Evolutionary conservation across 2,329 filamentous ascomycete genomes (phyloP).

Genomic region (Trichoderma guizhouense): DNA sequence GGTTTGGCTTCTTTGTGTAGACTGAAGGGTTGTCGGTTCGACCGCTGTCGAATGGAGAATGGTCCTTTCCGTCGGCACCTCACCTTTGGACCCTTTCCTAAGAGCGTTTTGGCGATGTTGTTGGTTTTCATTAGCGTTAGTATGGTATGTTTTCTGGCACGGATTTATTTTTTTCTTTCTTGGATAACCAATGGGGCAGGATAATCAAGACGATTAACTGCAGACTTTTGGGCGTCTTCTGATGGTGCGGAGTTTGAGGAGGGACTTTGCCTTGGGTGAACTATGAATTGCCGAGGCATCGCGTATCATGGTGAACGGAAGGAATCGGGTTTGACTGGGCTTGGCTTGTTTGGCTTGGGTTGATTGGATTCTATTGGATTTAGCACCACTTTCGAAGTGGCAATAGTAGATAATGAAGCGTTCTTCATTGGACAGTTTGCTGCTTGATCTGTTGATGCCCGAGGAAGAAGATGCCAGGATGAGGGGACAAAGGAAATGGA

Average conservation of each 20-base stretch:
- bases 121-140: background rate
- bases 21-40: background rate
- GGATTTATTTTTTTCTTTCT: background rate
- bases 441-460: background rate
- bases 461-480: background rate
- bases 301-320: background rate
- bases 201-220: background rate
- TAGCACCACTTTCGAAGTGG: background rate
- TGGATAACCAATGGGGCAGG: background rate
- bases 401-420: background rate
- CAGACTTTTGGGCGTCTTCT: background rate
- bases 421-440: background rate
- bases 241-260: background rate
- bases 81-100: background rate
- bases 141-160: background rate
- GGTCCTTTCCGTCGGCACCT: background rate
- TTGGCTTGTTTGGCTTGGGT: background rate
- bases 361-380: background rate
- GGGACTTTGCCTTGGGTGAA: background rate
- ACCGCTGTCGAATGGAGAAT: background rate
- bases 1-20: constrained; percentile 23
- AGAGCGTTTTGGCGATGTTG: background rate
- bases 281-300: background rate
- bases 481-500: background rate
- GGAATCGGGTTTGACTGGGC: background rate